phyloP scores from a whole-genome alignment of 164 flowering plant species.

The Hamamelis virginiana region DNA sequence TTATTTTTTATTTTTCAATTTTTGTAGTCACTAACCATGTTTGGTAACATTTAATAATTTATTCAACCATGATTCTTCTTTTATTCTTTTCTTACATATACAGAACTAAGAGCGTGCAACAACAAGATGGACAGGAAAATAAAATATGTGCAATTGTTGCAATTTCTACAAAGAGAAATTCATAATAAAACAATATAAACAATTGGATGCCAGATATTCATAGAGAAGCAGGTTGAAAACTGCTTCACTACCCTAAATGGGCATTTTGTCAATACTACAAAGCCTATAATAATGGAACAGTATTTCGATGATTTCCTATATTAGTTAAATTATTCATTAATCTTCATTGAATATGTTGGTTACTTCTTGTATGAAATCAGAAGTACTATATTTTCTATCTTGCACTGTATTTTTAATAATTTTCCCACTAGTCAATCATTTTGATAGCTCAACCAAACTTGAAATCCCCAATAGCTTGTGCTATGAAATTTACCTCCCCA shows the following conservation, averaged over 20 bases:
- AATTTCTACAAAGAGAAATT: not conserved
- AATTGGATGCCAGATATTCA: not conserved
- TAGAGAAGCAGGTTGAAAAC: not conserved
- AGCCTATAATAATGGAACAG: too few species aligned
- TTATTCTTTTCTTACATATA: not conserved
- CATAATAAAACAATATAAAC: not conserved
- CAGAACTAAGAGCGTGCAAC: not conserved
- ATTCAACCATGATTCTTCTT: not conserved
- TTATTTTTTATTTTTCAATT: too few species aligned
- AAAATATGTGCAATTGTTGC: not conserved
- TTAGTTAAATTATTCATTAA: not conserved
- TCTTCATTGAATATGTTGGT: not conserved
- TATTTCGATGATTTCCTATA: not conserved
- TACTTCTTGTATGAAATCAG: not conserved
- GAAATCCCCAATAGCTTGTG: too few species aligned
- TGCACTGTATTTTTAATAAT: not conserved
- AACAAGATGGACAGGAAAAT: not conserved
- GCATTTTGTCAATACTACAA: not conserved
- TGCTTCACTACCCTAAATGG: not conserved
- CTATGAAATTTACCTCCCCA: constrained; percentile 48
- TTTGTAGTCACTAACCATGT: too few species aligned
- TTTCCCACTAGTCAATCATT: not conserved
- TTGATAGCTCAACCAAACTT: too few species aligned
- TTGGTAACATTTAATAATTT: too few species aligned
- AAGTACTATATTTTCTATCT: not conserved